Percentiles rank a stretch among this genome's conserved stretches.
These are phyloP conservation scores for Teratosphaeria pseudoeucalypti DNA, from an alignment of 2,329 filamentous ascomycete genomes.

Conservation along the genomic window DNA sequence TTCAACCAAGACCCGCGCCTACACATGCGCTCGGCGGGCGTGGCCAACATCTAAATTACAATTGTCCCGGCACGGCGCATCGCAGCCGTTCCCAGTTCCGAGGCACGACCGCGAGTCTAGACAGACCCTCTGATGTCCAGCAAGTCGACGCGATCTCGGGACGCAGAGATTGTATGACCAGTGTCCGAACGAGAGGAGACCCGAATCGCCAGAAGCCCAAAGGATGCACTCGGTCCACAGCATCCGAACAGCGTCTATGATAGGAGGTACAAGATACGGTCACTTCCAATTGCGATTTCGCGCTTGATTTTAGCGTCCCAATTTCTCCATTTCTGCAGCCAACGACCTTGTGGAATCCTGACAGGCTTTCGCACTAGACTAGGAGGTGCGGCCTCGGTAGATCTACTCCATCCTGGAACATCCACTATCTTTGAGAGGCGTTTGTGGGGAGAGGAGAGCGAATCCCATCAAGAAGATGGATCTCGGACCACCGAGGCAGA, in stretches of 20 bases:
- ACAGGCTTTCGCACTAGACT: not conserved
- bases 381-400: not conserved
- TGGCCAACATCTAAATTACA: not conserved
- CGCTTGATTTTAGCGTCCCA: not conserved
- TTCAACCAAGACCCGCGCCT: not conserved
- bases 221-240: no score
- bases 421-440: not conserved
- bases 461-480: not conserved
- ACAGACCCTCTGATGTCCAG: not conserved
- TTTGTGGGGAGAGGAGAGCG: not conserved
- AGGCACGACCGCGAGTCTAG: not conserved
- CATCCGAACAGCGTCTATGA: no score
- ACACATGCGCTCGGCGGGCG: not conserved
- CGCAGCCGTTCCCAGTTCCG: not conserved
- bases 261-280: not conserved
- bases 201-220: no score
- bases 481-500: not conserved
- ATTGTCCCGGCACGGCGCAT: not conserved
- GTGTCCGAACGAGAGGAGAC: not conserved
- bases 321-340: not conserved
- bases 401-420: not conserved
- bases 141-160: not conserved
- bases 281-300: not conserved
- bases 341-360: not conserved
- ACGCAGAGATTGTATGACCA: not conserved